Evolutionary conservation across 2,329 filamentous ascomycete species (phyloP), one percentile per base, ranked within the genome.

Genomic region (Thielaviopsis euricoi): DNA sequence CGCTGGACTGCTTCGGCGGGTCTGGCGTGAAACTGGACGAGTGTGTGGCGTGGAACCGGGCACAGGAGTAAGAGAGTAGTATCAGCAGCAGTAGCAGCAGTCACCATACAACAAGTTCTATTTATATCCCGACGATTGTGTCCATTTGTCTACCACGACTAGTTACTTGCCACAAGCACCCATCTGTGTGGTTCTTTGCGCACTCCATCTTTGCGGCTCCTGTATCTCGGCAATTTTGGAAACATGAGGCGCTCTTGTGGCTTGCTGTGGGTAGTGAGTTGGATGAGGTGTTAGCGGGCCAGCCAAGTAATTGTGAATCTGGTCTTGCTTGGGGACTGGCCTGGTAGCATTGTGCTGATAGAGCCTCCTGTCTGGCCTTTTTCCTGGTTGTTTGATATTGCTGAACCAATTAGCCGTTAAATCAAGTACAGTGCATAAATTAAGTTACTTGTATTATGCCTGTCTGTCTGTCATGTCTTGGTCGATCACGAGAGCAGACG

Each of bases 1-100:
- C 93, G 1, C 72, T 98, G 65, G 93, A 98, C 71, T 89, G 95
- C 63, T 98, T 98, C 69, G 93, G 93, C 9, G 93, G 93, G 1
- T 82, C 76, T 19, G 87, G 88, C 1, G 89, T 96, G 57, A 88
- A 79, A 62, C 89, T 97, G 67, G 84, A 86, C 37, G 90, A 96
- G 59, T 97, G 91, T 68, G 83, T 95, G 40, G 74, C 76, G 64
- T 98, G 93, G 93, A 97, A 97, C 68, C 72, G 70, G 62, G 68
- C 68, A 59, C 75, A 79, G 65, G 63, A 66, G 56, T 52, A 58
- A 56, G 50, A 48, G 57, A 64, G 60, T 15, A 51, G 7, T 15
- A 19, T 9, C 9, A 33, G 29, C 29, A 33, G 29, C 29, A 33
- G 12, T n/a, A n/a, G n/a, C n/a, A n/a, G n/a, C n/a, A n/a, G n/a